Evolutionary conservation across 352 stramenopile species (phyloP).

Genomic region (Pythium volutum): DNA sequence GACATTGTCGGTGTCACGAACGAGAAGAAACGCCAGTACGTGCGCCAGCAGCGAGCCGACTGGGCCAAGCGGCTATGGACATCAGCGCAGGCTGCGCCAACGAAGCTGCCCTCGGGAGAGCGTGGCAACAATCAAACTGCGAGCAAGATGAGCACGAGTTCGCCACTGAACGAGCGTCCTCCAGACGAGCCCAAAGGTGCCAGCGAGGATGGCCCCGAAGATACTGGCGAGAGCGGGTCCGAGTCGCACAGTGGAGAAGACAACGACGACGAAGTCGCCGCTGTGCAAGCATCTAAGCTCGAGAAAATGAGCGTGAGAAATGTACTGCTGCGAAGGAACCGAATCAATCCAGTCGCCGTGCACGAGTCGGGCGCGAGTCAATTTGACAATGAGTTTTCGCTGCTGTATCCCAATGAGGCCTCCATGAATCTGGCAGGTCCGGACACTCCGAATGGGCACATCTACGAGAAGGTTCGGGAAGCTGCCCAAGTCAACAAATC

Average conservation of each 20-base stretch:
- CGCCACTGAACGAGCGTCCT: neutral
- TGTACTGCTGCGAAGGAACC: conserved; percentile 14
- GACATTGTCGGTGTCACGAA: conserved; percentile 40
- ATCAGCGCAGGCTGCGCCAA: conserved; percentile 1
- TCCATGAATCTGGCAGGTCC: neutral
- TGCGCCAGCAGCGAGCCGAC: conserved; percentile 25
- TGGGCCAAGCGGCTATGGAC: conserved; percentile 39
- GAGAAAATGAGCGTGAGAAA: conserved; percentile 20
- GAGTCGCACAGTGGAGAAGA: neutral
- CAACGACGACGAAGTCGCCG: neutral
- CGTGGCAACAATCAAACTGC: neutral
- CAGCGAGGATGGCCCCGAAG: neutral
- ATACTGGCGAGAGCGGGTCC: neutral
- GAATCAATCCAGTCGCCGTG: conserved; percentile 7
- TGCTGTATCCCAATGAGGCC: neutral
- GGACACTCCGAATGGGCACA: neutral
- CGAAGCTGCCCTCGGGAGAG: neutral
- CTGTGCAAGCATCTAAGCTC: neutral
- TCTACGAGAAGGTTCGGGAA: conserved; percentile 18
- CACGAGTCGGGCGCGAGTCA: neutral
- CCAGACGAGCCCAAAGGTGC: conserved; percentile 3
- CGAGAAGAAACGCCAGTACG: conserved; percentile 32
- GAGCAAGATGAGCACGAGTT: neutral
- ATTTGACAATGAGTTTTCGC: conserved; percentile 17
- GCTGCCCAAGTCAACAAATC: conserved; percentile 41